These are phyloP conservation scores for Saturnispora hagleri DNA, from an alignment of 805 yeast genomes.

Conservation along the genomic window DNA sequence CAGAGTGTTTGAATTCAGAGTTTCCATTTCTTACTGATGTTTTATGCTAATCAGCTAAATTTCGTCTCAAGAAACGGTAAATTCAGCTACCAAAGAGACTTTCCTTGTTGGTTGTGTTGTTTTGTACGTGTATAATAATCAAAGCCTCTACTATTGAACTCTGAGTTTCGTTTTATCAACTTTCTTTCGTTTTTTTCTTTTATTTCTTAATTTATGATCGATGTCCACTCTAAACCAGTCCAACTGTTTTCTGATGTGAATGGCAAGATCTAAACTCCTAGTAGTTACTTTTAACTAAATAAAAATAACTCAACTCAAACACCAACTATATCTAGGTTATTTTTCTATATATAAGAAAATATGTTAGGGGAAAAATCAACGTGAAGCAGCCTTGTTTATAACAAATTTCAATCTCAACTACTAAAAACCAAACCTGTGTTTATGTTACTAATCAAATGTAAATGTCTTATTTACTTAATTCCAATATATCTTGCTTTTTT, in stretches of 20 bases:
- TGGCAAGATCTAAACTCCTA: not conserved
- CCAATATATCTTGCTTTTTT: not conserved
- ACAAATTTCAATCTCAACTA: not conserved
- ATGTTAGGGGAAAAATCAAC: not conserved
- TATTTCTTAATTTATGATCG: not conserved
- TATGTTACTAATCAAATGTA: not conserved
- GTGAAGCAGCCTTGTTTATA: not conserved
- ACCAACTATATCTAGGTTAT: not conserved
- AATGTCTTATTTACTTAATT: not conserved
- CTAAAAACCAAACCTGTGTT: not conserved
- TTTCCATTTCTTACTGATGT: not conserved
- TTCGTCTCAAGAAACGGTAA: too few species aligned
- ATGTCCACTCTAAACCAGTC: not conserved
- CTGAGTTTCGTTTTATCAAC: not conserved
- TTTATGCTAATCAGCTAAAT: not conserved
- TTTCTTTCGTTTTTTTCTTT: not conserved
- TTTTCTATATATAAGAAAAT: not conserved
- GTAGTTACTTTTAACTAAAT: not conserved
- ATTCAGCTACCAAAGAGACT: not conserved
- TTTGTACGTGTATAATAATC: not conserved
- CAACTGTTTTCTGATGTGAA: not conserved
- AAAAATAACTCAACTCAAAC: not conserved
- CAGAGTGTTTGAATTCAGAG: not conserved
- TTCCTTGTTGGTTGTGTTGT: not conserved
- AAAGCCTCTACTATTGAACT: not conserved